These are phyloP conservation scores for Echeveria elegans DNA, from an alignment of 164 flowering plant species.

Conservation along the genomic window DNA sequence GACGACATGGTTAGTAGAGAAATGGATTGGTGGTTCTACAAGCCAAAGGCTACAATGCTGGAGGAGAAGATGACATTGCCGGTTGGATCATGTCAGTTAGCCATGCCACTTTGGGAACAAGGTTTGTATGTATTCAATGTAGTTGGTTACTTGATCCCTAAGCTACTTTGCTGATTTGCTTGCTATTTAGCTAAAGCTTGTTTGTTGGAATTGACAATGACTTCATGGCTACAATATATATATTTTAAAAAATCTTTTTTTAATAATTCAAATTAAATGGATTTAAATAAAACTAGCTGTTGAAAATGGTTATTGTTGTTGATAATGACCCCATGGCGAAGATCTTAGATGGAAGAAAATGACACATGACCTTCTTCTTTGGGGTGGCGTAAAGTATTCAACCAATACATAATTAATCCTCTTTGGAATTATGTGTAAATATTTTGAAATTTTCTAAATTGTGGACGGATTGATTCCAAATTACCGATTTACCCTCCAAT, in stretches of 20 bases:
- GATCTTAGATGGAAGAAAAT: slow-evolving; percentile 2
- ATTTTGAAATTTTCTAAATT: too few species aligned
- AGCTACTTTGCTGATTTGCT: neutral
- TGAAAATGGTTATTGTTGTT: neutral
- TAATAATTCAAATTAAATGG: neutral
- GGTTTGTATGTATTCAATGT: slow-evolving; percentile 31
- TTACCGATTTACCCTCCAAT: too few species aligned
- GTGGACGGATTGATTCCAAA: too few species aligned
- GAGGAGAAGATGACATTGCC: slow-evolving; percentile 66
- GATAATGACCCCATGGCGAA: neutral
- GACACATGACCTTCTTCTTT: neutral
- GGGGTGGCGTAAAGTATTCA: neutral
- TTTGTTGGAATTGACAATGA: too few species aligned
- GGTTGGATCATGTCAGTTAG: slow-evolving; percentile 70
- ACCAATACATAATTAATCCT: too few species aligned
- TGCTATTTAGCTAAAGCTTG: too few species aligned
- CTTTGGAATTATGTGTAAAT: too few species aligned
- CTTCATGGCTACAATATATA: too few species aligned
- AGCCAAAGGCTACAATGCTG: slow-evolving; percentile 39
- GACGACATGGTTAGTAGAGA: slow-evolving; percentile 53
- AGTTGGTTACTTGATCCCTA: neutral
- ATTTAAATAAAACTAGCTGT: neutral
- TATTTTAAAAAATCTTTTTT: too few species aligned
- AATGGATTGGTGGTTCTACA: slow-evolving; percentile 78
- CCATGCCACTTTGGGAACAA: slow-evolving; percentile 78